These are phyloP conservation scores for Mycena belliarum DNA, from an alignment of 768 basidiomycete genomes.

Conservation along the genomic window DNA sequence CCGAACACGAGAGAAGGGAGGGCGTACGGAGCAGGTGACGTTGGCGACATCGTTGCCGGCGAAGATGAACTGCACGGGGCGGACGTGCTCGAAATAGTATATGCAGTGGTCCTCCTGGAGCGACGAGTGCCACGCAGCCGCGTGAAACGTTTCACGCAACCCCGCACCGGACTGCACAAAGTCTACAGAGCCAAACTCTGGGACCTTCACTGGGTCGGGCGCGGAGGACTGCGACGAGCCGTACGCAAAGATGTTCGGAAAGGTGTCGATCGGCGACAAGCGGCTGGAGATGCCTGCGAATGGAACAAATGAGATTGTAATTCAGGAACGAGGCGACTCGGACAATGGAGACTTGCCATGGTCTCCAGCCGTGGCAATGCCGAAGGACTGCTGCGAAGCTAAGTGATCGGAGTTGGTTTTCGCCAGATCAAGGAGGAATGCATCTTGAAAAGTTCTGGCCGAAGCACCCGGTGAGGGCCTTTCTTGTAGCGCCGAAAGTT, in stretches of 20 bases:
- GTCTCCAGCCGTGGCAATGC: too few species aligned
- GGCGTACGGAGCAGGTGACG: conserved; percentile 63
- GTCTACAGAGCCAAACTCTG: conserved; percentile 29
- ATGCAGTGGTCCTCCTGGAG: conserved; percentile 60
- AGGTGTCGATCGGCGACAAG: conserved; percentile 25
- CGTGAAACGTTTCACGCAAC: too few species aligned
- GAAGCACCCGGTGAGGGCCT: too few species aligned
- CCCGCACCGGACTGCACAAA: conserved; percentile 35
- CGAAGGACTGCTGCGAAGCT: too few species aligned
- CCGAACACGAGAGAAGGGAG: neutral
- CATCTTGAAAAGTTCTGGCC: too few species aligned
- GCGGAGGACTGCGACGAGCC: conserved; percentile 25
- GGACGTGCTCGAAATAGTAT: conserved; percentile 77
- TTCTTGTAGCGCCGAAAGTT: too few species aligned
- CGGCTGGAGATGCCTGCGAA: too few species aligned
- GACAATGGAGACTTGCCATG: too few species aligned
- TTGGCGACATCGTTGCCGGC: conserved; percentile 62
- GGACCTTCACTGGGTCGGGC: conserved; percentile 25
- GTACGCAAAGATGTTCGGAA: conserved; percentile 15
- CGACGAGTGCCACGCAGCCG: conserved; percentile 39
- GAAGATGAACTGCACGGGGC: conserved; percentile 66
- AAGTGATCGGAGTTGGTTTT: too few species aligned
- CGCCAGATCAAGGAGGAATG: too few species aligned
- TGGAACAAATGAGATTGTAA: too few species aligned
- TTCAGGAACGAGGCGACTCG: too few species aligned